phyloP scores from a whole-genome alignment of 2,329 filamentous ascomycete genomes.

The Cladophialophora chaetospira region DNA sequence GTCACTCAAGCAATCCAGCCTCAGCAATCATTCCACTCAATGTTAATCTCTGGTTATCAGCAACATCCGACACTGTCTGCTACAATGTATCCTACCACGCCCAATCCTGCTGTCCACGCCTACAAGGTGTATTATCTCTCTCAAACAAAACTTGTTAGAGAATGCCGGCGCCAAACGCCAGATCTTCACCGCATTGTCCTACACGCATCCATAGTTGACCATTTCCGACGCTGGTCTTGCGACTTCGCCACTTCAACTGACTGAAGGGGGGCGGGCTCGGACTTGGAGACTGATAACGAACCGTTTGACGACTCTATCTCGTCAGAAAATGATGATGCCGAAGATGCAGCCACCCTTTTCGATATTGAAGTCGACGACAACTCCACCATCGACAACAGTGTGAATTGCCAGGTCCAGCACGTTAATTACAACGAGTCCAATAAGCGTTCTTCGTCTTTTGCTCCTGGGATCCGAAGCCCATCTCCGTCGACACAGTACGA shows the following conservation, averaged over 20 bases:
- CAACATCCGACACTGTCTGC: neutral
- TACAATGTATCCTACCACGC: slow-evolving; percentile 10
- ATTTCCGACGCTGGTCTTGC: slow-evolving; percentile 24
- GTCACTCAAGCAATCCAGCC: neutral
- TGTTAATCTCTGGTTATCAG: neutral
- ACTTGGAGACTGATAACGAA: slow-evolving; percentile 19
- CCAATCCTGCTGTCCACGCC: slow-evolving; percentile 25
- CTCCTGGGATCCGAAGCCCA: slow-evolving; percentile 16
- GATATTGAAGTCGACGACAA: slow-evolving; percentile 20
- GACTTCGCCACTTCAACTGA: slow-evolving; percentile 19
- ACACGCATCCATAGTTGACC: slow-evolving; percentile 26
- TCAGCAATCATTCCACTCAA: neutral
- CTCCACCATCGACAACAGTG: slow-evolving; percentile 9
- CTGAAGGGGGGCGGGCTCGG: slow-evolving; percentile 19
- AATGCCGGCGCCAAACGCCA: slow-evolving; percentile 25
- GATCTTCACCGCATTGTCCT: slow-evolving; percentile 24
- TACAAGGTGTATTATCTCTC: slow-evolving; percentile 27
- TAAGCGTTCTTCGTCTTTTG: slow-evolving; percentile 1
- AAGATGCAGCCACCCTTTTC: slow-evolving; percentile 21
- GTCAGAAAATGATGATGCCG: slow-evolving; percentile 8
- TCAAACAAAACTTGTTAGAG: slow-evolving; percentile 23
- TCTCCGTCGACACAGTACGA: slow-evolving; percentile 21
- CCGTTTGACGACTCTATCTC: slow-evolving; percentile 23
- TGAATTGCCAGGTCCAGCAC: neutral
- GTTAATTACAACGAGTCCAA: slow-evolving; percentile 10